These are phyloP conservation scores for Yarrowia divulgata DNA, from an alignment of 805 yeast species.

Conservation along the genomic window DNA sequence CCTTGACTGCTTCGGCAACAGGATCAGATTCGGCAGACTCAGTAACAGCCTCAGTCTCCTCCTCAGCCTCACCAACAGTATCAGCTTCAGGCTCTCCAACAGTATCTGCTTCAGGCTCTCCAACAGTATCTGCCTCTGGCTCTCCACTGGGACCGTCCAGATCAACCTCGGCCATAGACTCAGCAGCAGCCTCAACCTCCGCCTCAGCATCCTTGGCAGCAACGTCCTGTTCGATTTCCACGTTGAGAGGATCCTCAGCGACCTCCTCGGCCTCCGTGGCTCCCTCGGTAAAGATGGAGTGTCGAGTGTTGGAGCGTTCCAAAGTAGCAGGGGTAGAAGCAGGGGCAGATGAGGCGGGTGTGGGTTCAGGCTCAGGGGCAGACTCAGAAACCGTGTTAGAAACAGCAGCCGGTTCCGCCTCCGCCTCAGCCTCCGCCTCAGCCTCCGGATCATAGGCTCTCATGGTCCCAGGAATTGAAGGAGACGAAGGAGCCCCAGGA, in stretches of 20 bases:
- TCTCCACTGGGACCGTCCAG: conserved; percentile 25
- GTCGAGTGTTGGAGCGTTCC: conserved; percentile 7
- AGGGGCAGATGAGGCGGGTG: conserved; percentile 39
- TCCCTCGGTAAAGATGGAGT: conserved; percentile 32
- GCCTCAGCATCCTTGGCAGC: conserved; percentile 25
- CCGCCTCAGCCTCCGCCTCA: not conserved
- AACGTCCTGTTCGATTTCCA: conserved; percentile 3
- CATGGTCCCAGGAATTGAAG: not conserved
- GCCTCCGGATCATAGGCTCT: too few relatives aligned
- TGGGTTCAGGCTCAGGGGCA: conserved; percentile 36
- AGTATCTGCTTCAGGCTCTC: not conserved
- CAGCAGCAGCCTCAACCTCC: conserved; percentile 4
- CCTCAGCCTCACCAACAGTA: not conserved
- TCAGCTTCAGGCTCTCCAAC: conserved; percentile 2
- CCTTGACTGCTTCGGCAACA: not conserved
- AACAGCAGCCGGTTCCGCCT: not conserved
- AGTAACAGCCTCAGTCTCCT: not conserved
- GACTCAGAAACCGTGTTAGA: not conserved
- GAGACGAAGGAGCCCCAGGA: conserved; percentile 7
- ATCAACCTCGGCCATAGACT: conserved; percentile 14
- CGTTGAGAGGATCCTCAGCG: conserved; percentile 39
- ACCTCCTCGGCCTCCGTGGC: conserved; percentile 39
- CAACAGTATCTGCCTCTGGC: conserved; percentile 4
- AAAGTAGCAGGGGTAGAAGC: conserved; percentile 16
- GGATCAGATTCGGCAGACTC: not conserved